phyloP scores from a whole-genome alignment of 352 stramenopile genomes.

The Plasmopara viticola region DNA sequence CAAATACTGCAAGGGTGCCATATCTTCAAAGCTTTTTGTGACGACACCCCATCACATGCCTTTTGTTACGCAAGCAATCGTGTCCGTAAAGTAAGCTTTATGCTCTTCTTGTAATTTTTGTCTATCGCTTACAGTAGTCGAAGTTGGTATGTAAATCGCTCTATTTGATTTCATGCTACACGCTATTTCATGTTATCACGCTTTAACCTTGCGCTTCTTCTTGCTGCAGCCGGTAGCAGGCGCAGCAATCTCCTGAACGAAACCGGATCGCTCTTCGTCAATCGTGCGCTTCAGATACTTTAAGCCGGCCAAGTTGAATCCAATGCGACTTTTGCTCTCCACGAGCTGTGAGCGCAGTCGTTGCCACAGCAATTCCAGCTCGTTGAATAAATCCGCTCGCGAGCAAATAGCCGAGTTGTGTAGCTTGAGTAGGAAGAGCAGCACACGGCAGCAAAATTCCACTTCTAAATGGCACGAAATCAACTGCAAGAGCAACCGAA shows the following conservation, averaged over 20 bases:
- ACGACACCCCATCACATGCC: too few species aligned
- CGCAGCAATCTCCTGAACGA: constrained; percentile 63
- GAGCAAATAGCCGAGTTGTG: constrained; percentile 77
- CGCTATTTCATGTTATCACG: neutral
- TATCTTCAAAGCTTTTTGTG: too few species aligned
- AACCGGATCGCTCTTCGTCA: constrained; percentile 69
- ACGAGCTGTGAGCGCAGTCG: constrained; percentile 68
- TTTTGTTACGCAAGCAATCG: too few species aligned
- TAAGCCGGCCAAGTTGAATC: constrained; percentile 82
- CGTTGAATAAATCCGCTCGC: constrained; percentile 57
- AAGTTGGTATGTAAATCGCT: neutral
- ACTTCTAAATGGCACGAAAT: constrained; percentile 86
- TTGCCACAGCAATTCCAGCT: constrained; percentile 75
- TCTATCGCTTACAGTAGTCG: too few species aligned
- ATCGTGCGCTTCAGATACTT: constrained; percentile 86
- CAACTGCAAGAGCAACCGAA: constrained; percentile 89
- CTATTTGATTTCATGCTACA: neutral
- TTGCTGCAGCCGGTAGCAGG: constrained; percentile 37
- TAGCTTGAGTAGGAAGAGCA: constrained; percentile 70
- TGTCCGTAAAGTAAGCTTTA: too few species aligned
- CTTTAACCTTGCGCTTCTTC: constrained; percentile 37
- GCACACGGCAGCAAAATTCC: constrained; percentile 86
- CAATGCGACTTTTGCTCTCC: constrained; percentile 78
- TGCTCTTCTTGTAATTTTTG: too few species aligned
- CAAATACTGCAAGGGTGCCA: too few species aligned